These are phyloP conservation scores for Przewalskia tangutica DNA, from an alignment of 257 asterid genomes.

Conservation along the genomic window DNA sequence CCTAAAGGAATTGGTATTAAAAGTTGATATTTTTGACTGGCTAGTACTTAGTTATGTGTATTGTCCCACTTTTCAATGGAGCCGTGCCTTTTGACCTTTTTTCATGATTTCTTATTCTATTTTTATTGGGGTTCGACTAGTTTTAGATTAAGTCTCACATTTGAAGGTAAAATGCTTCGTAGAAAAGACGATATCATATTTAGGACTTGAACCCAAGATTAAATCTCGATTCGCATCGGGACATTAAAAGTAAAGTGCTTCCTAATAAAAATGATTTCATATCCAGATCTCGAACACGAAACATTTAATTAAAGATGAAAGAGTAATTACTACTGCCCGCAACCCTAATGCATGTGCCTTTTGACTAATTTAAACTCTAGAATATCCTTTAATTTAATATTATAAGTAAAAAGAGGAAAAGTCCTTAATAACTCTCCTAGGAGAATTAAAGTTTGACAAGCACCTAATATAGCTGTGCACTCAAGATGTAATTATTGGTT, in stretches of 20 bases:
- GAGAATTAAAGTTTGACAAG: not conserved
- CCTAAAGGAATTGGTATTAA: not conserved
- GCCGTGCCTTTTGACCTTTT: not conserved
- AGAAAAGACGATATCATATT: not conserved
- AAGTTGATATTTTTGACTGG: not conserved
- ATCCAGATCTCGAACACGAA: not conserved
- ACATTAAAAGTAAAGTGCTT: not conserved
- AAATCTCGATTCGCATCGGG: not conserved
- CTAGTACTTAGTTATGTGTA: not conserved
- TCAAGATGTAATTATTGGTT: not conserved
- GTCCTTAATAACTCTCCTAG: not conserved
- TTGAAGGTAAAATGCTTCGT: not conserved
- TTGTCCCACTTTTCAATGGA: not conserved
- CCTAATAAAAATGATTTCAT: not conserved
- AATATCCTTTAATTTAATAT: not conserved
- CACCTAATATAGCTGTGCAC: not conserved
- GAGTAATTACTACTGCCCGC: not conserved
- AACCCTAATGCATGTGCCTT: not conserved
- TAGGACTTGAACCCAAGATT: not conserved
- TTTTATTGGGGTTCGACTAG: not conserved
- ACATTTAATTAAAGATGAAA: not conserved
- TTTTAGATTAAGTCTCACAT: too few species aligned
- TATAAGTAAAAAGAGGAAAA: not conserved
- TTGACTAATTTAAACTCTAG: not conserved
- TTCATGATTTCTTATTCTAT: accelerated